phyloP scores from a whole-genome alignment of 2,329 filamentous ascomycete genomes.

The Bisporella sp. region DNA sequence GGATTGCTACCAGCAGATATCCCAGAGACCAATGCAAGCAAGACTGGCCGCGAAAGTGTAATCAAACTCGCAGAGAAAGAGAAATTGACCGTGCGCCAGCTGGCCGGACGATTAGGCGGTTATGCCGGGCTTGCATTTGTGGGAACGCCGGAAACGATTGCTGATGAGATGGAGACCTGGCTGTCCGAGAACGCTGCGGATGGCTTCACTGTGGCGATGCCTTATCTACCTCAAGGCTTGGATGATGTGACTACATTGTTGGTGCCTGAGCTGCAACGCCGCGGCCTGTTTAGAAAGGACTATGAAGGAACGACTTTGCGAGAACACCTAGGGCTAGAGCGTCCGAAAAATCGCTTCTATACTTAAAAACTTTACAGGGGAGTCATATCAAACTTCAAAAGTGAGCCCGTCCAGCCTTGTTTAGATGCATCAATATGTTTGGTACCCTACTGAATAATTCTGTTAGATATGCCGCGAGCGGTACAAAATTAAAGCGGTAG shows the following conservation, averaged over 20 bases:
- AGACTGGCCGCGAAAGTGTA: constrained; percentile 37
- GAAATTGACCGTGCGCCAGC: constrained; percentile 41
- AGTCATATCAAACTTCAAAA: too few relatives aligned
- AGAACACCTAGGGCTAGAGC: constrained; percentile 45
- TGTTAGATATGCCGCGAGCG: too few relatives aligned
- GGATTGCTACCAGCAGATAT: constrained; percentile 39
- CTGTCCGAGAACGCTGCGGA: constrained; percentile 40
- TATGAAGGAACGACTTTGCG: constrained; percentile 46
- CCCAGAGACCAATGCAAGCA: constrained; percentile 47
- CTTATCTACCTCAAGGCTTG: constrained; percentile 42
- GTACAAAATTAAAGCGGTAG: too few relatives aligned
- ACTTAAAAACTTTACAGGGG: constrained; percentile 1
- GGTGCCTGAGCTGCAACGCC: constrained; percentile 43
- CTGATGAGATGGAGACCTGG: constrained; percentile 43
- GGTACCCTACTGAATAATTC: too few relatives aligned
- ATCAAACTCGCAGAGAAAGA: constrained; percentile 39
- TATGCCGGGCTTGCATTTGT: constrained; percentile 44
- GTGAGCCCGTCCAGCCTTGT: too few relatives aligned
- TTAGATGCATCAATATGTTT: too few relatives aligned
- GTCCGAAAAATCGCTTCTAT: constrained; percentile 29
- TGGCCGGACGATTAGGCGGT: constrained; percentile 42
- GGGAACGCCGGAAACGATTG: constrained; percentile 40
- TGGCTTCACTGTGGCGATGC: constrained; percentile 45
- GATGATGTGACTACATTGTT: constrained; percentile 40
- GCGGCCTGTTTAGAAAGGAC: constrained; percentile 43